Evolutionary conservation across 1,284 basidiomycete genomes (phyloP).

Genomic region (Lentinula novae-zelandiae): DNA sequence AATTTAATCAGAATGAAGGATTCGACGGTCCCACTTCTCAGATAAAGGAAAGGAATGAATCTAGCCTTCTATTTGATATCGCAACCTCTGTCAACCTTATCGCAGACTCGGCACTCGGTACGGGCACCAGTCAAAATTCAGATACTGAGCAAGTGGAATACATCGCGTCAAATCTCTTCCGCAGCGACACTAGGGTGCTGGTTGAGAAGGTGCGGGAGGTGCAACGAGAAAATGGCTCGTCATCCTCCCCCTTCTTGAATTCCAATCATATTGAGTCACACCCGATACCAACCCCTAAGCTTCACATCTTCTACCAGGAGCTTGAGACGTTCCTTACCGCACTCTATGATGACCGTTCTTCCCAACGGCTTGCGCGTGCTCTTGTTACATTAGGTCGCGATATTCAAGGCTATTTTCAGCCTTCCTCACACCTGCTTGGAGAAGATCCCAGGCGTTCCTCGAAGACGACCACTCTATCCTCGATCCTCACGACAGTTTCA

Average conservation of each 20-base stretch:
- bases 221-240: neutral
- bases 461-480: neutral
- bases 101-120: neutral
- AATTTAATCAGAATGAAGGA: neutral
- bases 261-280: neutral
- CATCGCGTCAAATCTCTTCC: neutral
- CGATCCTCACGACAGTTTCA: neutral
- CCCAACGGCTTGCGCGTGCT: neutral
- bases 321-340: neutral
- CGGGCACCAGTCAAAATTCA: neutral
- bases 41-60: neutral
- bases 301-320: neutral
- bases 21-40: neutral
- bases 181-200: neutral
- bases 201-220: neutral
- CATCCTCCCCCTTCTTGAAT: neutral
- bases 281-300: neutral
- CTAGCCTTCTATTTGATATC: neutral
- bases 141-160: neutral
- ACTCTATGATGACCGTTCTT: neutral
- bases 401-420: neutral
- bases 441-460: neutral
- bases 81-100: neutral
- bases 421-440: neutral
- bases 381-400: neutral